Evolutionary conservation across 2,329 filamentous ascomycete species (phyloP).

Genomic region (Penicillium sp.): DNA sequence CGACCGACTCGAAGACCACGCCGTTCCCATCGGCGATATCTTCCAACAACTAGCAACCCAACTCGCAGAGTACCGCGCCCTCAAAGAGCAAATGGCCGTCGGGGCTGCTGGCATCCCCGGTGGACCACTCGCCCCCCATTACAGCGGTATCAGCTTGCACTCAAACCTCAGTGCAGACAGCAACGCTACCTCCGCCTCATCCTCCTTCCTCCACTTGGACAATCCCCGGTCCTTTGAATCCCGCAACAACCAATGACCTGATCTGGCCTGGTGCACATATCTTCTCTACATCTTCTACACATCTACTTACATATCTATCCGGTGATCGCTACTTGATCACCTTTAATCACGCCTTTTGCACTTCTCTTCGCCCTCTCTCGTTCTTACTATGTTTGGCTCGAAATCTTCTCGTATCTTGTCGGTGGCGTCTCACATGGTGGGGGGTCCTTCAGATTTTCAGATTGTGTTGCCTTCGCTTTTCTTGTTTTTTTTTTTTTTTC

Average conservation of each 20-base stretch:
- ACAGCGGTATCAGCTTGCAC: conserved; percentile 14
- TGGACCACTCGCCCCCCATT: conserved; percentile 22
- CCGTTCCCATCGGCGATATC: conserved; percentile 77
- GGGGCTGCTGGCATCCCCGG: conserved; percentile 35
- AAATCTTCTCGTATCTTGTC: conserved; percentile 21
- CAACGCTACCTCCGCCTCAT: conserved; percentile 35
- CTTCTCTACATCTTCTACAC: neutral
- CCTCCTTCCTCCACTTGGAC: conserved; percentile 38
- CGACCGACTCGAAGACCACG: conserved; percentile 71
- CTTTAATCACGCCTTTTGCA: conserved; percentile 7
- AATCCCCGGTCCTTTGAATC: conserved; percentile 28
- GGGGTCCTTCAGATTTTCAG: conserved; percentile 23
- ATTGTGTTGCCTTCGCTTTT: too few species aligned
- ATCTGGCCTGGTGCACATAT: conserved; percentile 15
- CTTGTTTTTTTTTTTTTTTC: conserved; percentile 9
- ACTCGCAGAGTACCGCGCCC: conserved; percentile 48
- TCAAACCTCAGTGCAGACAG: conserved; percentile 28
- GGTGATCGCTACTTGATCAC: conserved; percentile 1
- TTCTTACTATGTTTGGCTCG: conserved; percentile 18
- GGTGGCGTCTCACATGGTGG: conserved; percentile 36
- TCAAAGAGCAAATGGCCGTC: conserved; percentile 48
- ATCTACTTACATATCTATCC: neutral
- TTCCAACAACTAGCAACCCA: conserved; percentile 49
- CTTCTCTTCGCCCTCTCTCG: conserved; percentile 11
- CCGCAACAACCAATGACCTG: conserved; percentile 23